phyloP scores from a whole-genome alignment of 2,329 filamentous ascomycete species.

The Alternaria ventricosa region DNA sequence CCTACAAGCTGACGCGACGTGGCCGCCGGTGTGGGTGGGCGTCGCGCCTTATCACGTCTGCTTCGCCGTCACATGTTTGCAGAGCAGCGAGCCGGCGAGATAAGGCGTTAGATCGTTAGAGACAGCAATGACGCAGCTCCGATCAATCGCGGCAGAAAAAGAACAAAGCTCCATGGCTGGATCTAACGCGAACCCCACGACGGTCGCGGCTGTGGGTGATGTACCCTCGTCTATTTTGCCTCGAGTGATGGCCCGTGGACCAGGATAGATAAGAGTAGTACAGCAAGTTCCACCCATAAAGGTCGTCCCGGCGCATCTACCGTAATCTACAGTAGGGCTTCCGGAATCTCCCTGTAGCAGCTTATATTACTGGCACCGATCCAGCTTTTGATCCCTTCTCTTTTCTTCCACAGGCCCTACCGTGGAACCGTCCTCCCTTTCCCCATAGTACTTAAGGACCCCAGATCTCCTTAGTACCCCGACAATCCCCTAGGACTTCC shows the following conservation, averaged over 20 bases:
- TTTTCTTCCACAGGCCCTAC: constrained; percentile 19
- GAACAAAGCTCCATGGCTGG: constrained; percentile 38
- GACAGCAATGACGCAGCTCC: constrained; percentile 36
- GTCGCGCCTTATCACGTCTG: constrained; percentile 25
- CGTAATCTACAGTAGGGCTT: constrained; percentile 37
- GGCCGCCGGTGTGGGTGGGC: constrained; percentile 13
- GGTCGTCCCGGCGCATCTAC: constrained; percentile 37
- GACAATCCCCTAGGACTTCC: constrained; percentile 15
- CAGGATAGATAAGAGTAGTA: constrained; percentile 48
- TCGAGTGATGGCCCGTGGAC: constrained; percentile 41
- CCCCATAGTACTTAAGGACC: constrained; percentile 5
- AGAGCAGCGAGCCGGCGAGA: constrained; percentile 28
- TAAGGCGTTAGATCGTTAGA: constrained; percentile 19
- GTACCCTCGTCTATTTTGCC: constrained; percentile 46
- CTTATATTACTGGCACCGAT: constrained; percentile 40
- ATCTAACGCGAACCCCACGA: constrained; percentile 48
- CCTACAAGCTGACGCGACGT: constrained; percentile 13
- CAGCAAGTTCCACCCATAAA: constrained; percentile 44
- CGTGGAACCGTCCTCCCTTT: constrained; percentile 14
- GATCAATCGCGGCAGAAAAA: constrained; percentile 35
- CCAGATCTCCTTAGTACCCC: constrained; percentile 12
- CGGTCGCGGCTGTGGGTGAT: constrained; percentile 37
- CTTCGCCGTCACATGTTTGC: not conserved
- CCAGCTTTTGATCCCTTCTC: constrained; percentile 24
- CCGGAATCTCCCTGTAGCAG: constrained; percentile 38